Conservation (phyloP, 2,329 filamentous ascomycete genomes). For the Claviceps sp. region DNA sequence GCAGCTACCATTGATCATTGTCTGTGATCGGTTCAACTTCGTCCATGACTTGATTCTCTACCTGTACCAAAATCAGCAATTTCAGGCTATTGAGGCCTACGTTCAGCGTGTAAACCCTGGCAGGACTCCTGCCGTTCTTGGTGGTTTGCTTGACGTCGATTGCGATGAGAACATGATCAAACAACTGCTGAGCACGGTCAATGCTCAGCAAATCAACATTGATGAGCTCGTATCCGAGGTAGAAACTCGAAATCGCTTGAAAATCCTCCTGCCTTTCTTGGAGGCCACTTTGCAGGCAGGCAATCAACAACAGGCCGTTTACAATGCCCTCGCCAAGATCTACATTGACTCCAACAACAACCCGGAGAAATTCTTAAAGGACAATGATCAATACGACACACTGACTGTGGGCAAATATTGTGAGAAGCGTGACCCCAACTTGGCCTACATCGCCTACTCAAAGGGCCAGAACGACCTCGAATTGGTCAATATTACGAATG, state of each 20-base stretch:
- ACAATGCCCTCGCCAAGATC: slow-evolving; percentile 95
- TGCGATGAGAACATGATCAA: slow-evolving; percentile 97
- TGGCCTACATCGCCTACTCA: slow-evolving; percentile 86
- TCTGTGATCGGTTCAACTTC: slow-evolving; percentile 99
- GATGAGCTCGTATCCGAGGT: slow-evolving; percentile 90
- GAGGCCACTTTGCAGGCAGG: slow-evolving; percentile 80
- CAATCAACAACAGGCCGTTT: slow-evolving; percentile 92
- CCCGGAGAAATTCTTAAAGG: slow-evolving; percentile 91
- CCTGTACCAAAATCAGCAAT: slow-evolving; percentile 97
- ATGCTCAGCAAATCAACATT: slow-evolving; percentile 75
- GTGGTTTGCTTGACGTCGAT: slow-evolving; percentile 87
- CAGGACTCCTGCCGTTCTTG: slow-evolving; percentile 82
- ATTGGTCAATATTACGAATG: slow-evolving; percentile 94
- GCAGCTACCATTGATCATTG: slow-evolving; percentile 91
- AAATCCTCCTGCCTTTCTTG: slow-evolving; percentile 89
- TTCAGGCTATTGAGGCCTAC: slow-evolving; percentile 96
- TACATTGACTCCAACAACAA: slow-evolving; percentile 99
- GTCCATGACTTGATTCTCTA: slow-evolving; percentile 93
- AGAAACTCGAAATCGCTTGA: slow-evolving; percentile 89
- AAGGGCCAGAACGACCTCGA: slow-evolving; percentile 98
- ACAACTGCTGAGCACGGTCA: slow-evolving; percentile 72
- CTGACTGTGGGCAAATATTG: slow-evolving; percentile 92
- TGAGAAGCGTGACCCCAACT: slow-evolving; percentile 92
- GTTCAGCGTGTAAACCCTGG: slow-evolving; percentile 93
- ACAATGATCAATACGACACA: slow-evolving; percentile 94